Conservation (phyloP, 768 basidiomycete genomes). For the Phaeotremella fagi region DNA sequence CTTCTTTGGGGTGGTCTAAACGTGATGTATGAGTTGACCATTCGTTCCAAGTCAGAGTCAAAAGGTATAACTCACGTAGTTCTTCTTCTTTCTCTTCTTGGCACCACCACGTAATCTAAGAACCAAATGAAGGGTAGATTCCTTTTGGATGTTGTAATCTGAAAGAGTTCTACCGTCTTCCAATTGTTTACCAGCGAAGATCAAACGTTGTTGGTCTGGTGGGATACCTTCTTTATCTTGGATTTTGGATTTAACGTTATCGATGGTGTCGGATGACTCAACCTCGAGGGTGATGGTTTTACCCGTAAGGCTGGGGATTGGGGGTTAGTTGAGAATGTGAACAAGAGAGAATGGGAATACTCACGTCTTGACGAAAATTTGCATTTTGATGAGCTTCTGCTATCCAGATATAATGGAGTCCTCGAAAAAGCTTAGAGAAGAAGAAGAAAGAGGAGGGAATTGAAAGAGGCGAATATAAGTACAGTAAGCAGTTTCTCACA, state of each 20-base stretch:
- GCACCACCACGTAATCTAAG: constrained; percentile 94
- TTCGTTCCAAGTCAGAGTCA: background rate
- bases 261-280: constrained; percentile 93
- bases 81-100: constrained; percentile 99
- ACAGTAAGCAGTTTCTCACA: background rate
- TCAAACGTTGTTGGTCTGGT: constrained; percentile 86
- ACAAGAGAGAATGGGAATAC: background rate
- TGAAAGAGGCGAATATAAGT: background rate
- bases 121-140: constrained; percentile 95
- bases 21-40: background rate
- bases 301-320: constrained; percentile 73
- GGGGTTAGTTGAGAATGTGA: background rate
- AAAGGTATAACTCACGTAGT: constrained; percentile 62
- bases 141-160: constrained; percentile 72
- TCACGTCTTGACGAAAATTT: background rate
- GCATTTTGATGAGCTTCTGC: constrained; percentile 94
- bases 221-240: constrained; percentile 89
- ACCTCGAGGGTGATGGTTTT: constrained; percentile 99
- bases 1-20: constrained; percentile 85
- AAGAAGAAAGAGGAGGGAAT: constrained; percentile 1
- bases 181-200: constrained; percentile 98
- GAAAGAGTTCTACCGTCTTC: constrained; percentile 88
- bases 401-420: constrained; percentile 24
- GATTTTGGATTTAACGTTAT: constrained; percentile 97
- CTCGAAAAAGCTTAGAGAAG: constrained; percentile 29